Evolutionary conservation across 305 asterid genomes (phyloP), one percentile per base, ranked within the genome.

Genomic region (Rubia peregrina): DNA sequence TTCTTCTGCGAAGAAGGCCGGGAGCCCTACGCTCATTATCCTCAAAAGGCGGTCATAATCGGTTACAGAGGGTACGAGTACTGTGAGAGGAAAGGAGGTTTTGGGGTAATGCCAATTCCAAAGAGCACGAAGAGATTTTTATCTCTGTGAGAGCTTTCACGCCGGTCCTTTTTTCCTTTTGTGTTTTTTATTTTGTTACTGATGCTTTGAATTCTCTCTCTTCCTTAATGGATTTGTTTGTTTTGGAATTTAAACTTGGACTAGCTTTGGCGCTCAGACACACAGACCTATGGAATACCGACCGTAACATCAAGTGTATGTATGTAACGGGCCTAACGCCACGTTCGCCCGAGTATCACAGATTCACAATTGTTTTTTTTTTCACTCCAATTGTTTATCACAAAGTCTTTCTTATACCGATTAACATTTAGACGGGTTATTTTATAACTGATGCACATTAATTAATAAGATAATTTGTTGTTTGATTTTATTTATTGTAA

Each of bases 121-220:
- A 66, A 74, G 75, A 74, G 85, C 73, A 49, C 63, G 64, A 62
- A 73, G 85, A 79, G 64, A 59, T 59, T 84, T 86, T 87, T 85
- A 80, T 85, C 81, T 85, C 81, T 67, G 84, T 78, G 85, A 80
- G 70, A 55, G 83, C 86, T 83, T 78, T 83, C 94, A 90, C 88
- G 94, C 92, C 84, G 76, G 92, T 81, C 92, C 86, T 77, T 77
- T 83, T 84, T 26, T 13, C 4, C 13, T 57, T 57, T 57, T 68
- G 46, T 51, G 17, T 14, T 51, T 51, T 51, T 16, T 5, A 4
- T 14, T 49, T 51, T 16, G 8, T 51, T 71, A 19, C 42, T 30
- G 24, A 9, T 7, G 13, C 16, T 22, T 55, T 14, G 16, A 41
- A 24, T 66, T 36, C 46, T 36, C 46, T 40, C 43, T 63, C 74